These are phyloP conservation scores for Sherardia arvensis DNA, from an alignment of 257 asterid species.

Conservation along the genomic window DNA sequence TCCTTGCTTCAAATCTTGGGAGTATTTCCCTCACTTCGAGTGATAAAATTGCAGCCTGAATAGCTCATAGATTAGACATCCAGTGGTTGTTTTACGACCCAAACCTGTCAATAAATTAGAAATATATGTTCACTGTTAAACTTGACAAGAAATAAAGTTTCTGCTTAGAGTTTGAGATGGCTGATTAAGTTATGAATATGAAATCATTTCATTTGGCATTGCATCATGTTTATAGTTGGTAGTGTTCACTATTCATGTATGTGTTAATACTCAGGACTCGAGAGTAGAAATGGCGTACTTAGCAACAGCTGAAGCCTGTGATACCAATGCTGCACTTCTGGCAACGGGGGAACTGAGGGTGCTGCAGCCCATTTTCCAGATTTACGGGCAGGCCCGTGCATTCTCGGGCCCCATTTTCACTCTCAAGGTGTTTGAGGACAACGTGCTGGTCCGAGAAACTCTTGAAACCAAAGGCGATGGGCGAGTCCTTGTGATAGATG, in stretches of 20 bases:
- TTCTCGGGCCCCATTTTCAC: constrained; percentile 70
- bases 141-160: too few relatives aligned
- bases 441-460: constrained; percentile 62
- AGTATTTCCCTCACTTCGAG: not conserved
- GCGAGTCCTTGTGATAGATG: constrained; percentile 68
- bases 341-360: constrained; percentile 60
- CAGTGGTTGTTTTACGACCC: not conserved
- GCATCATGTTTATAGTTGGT: not conserved
- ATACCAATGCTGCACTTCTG: constrained; percentile 47
- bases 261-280: not conserved
- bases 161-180: too few relatives aligned
- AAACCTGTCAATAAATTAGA: not conserved
- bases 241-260: not conserved
- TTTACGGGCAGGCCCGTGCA: constrained; percentile 54
- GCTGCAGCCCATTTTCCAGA: constrained; percentile 67
- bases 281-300: constrained; percentile 46
- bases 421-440: constrained; percentile 72
- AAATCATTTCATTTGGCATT: too few relatives aligned
- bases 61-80: too few relatives aligned
- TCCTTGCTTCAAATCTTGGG: not conserved
- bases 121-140: not conserved
- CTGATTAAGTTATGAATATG: too few relatives aligned
- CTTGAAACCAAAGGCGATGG: constrained; percentile 72
- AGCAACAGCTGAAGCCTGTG: constrained; percentile 81
- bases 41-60: not conserved